Evolutionary conservation across 352 stramenopile species (phyloP).

Genomic region (Stephanocyclus meneghinianus): DNA sequence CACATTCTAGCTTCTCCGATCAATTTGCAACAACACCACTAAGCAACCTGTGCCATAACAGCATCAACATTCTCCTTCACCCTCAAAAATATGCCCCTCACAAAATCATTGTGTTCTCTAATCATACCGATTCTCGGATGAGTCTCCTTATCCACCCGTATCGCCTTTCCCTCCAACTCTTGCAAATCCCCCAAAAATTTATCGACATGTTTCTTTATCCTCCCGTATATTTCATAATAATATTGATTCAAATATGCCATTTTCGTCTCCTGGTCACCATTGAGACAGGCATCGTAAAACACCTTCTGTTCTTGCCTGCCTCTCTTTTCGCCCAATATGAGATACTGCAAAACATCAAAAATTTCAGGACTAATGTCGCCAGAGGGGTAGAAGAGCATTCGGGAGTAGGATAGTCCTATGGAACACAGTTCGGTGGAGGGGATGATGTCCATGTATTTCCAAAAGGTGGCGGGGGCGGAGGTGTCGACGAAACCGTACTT

Average conservation of each 20-base stretch:
- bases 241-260: conserved; percentile 4
- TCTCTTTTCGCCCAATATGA: conserved; percentile 34
- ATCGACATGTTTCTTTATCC: conserved; percentile 7
- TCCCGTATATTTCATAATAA: conserved; percentile 7
- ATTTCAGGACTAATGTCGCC: conserved; percentile 61
- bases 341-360: conserved; percentile 62
- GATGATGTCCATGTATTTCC: conserved; percentile 55
- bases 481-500: conserved; percentile 52
- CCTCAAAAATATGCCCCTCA: background rate
- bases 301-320: conserved; percentile 34
- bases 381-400: conserved; percentile 63
- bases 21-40: conserved; percentile 5
- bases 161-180: conserved; percentile 4
- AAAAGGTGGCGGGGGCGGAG: conserved; percentile 40
- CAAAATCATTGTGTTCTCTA: conserved; percentile 1
- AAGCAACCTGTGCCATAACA: conserved; percentile 1
- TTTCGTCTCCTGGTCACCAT: background rate
- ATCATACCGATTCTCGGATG: conserved; percentile 7
- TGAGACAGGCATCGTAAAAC: conserved; percentile 39
- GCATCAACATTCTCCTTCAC: conserved; percentile 13
- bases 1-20: background rate
- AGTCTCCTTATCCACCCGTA: background rate
- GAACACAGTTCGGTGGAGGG: conserved; percentile 46
- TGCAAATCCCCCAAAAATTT: background rate
- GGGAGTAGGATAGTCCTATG: conserved; percentile 56